phyloP scores from a whole-genome alignment of 2,329 filamentous ascomycete genomes.

The Aspergillus brunneoviolaceus region DNA sequence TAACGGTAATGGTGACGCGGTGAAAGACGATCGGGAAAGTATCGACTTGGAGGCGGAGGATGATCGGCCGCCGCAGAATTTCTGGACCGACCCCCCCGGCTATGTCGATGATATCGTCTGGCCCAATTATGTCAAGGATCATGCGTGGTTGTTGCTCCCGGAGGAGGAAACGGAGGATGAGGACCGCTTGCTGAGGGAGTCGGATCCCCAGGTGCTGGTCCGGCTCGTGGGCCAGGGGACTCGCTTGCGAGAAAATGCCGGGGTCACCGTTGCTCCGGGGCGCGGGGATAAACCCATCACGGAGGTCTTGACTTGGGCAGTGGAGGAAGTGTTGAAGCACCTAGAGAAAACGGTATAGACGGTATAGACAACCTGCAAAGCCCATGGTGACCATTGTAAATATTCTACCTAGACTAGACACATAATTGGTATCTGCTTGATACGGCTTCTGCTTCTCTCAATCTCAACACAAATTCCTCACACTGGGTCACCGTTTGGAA shows the following conservation, averaged over 20 bases:
- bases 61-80: conserved; percentile 62
- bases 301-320: conserved; percentile 66
- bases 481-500: not conserved
- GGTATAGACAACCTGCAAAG: not conserved
- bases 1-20: not conserved
- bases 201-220: conserved; percentile 27
- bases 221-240: conserved; percentile 34
- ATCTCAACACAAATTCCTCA: not conserved
- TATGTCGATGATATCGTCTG: conserved; percentile 95
- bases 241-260: conserved; percentile 47
- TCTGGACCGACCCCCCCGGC: conserved; percentile 91
- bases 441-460: not conserved
- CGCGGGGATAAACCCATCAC: conserved; percentile 60
- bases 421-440: not conserved
- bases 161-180: conserved; percentile 52
- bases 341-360: conserved; percentile 15
- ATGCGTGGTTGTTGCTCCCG: conserved; percentile 73
- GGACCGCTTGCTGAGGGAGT: not conserved
- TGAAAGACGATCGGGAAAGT: not conserved
- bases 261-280: conserved; percentile 48
- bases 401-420: not conserved
- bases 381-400: not conserved
- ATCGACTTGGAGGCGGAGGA: conserved; percentile 32
- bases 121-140: conserved; percentile 85
- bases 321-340: conserved; percentile 57